Base-by-base conservation (phyloP, 805 yeast species). In the Metschnikowia shivogae region DNA sequence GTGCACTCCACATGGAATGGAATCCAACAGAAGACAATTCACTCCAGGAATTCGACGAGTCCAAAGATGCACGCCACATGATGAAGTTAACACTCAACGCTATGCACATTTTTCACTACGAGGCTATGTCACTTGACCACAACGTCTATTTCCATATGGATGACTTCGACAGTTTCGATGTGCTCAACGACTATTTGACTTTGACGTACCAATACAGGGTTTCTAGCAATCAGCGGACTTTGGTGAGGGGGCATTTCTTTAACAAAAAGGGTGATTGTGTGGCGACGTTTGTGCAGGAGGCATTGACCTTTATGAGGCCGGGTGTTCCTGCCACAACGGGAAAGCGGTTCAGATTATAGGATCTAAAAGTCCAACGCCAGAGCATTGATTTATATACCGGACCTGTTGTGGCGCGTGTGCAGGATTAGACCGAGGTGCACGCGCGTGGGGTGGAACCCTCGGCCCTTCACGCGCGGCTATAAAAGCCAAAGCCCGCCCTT, bases 91-190 rank as follows among this genome's bases (percentile, higher is more conserved):
- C 57, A 8, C 43, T 53, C 27, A 53, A 53, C 34, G 53, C 47
- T 3, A 33, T 53, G 37, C 56, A 53, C 33, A 39, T 70, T 10
- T 68, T 61, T 51, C 76, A 71, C 49, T 71, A 71, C 55, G 66
- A 64, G 44, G 76, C 75, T 22, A 70, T 71, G 75, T 67, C 73
- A 5, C 53, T 71, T 26, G 75, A 70, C 52, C 76, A 71, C 55
- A 74, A 70, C 50, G 58, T 71, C 13, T 70, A 70, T 47, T 71
- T 71, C 50, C 76, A 71, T 41, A 51, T 55, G 30, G 61, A 56
- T 35, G 61, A 64, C 29, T 54, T 34, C 24, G 39, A 36, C 24
- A 45, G 51, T 6, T 60, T 66, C 36, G 68, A 70, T 41, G 50
- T 67, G 5, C 60, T 63, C 29, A 56, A 55, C 35, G 70, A 67